phyloP scores from a whole-genome alignment of 2,329 filamentous ascomycete genomes.

The Penicillium sp. region DNA sequence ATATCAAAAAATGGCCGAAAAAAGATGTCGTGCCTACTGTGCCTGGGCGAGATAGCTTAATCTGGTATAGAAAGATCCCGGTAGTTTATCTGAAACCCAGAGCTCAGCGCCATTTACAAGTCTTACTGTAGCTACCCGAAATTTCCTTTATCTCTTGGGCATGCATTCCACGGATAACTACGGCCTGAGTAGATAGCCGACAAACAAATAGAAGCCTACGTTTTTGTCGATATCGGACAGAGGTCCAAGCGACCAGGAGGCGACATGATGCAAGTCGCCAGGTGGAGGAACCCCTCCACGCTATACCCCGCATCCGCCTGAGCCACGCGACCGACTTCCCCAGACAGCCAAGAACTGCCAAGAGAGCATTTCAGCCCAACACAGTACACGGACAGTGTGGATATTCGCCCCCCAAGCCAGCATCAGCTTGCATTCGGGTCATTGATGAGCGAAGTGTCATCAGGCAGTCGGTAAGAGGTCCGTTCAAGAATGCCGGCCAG shows the following conservation, averaged over 20 bases:
- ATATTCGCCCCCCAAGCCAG: background rate
- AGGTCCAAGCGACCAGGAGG: background rate
- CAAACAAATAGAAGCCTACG: background rate
- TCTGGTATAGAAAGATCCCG: too few relatives aligned
- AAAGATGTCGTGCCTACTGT: too few relatives aligned
- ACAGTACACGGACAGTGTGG: background rate
- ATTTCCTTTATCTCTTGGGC: background rate
- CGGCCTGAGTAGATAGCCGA: background rate
- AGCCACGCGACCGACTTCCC: slow-evolving; percentile 26
- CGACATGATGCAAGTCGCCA: slow-evolving; percentile 2
- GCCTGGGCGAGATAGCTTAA: too few relatives aligned
- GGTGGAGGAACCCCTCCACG: slow-evolving; percentile 10
- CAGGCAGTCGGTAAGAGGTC: background rate
- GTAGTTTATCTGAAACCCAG: background rate
- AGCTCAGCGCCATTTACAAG: background rate
- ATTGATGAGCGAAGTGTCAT: slow-evolving; percentile 2
- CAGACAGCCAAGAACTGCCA: slow-evolving; percentile 24
- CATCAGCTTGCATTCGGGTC: background rate
- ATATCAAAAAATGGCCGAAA: too few relatives aligned
- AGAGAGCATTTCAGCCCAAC: slow-evolving; percentile 2
- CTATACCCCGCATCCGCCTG: slow-evolving; percentile 23
- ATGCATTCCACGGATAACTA: background rate
- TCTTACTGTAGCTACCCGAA: background rate
- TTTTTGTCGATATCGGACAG: background rate
- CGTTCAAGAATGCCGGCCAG: background rate